A percentile compares a stretch with the other conserved stretches of the same genome.
These are phyloP conservation scores for Trapa bicornis DNA, from an alignment of 345 rosid species.

Conservation along the genomic window DNA sequence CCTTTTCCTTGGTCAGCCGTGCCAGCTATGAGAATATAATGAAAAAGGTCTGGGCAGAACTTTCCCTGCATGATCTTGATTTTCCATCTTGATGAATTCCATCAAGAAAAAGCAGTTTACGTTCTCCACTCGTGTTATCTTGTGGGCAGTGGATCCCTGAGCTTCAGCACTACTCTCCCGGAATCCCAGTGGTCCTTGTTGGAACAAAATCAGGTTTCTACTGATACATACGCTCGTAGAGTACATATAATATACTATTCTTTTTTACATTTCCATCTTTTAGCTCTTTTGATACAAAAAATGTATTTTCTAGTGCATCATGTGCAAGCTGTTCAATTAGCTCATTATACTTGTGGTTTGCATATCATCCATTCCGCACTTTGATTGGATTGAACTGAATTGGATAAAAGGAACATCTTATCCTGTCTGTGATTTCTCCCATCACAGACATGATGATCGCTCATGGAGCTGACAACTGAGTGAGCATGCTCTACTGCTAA, in stretches of 20 bases:
- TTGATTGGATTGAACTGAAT: neutral
- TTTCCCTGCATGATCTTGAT: neutral
- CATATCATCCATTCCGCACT: too few species aligned
- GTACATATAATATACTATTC: too few species aligned
- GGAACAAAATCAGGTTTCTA: constrained; percentile 78
- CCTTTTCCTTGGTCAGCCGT: constrained; percentile 90
- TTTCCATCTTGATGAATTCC: neutral
- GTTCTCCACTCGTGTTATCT: neutral
- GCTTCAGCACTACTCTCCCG: constrained; percentile 81
- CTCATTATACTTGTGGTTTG: too few species aligned
- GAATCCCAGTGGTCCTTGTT: constrained; percentile 76
- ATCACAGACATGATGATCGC: too few species aligned
- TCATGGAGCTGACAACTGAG: neutral
- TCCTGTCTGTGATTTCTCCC: neutral
- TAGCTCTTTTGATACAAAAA: too few species aligned
- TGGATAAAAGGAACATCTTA: neutral
- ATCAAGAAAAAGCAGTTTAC: neutral
- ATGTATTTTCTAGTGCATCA: too few species aligned
- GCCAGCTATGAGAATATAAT: constrained; percentile 90
- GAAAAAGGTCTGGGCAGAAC: constrained; percentile 48
- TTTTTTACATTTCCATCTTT: too few species aligned
- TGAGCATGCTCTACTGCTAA: constrained; percentile 10
- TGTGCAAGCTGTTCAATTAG: too few species aligned
- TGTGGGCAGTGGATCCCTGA: constrained; percentile 89
- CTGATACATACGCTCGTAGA: too few species aligned